Evolutionary conservation across 1,139 yeast species (phyloP), one percentile per base, ranked within the genome.

Genomic region (Diutina pseudorugosa): DNA sequence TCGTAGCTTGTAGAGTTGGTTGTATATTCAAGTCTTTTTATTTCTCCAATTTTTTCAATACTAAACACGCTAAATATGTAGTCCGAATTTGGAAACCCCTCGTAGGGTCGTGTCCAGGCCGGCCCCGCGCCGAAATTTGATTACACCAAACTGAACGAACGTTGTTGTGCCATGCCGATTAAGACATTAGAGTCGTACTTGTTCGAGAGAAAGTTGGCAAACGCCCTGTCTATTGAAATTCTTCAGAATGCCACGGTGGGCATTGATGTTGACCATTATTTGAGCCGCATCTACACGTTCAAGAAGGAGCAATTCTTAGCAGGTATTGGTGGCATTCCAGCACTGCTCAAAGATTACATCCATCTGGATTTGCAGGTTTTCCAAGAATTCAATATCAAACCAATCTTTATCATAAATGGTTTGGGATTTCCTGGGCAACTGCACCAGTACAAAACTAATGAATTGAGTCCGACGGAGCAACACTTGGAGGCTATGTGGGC

Each of bases 251-350:
- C 91, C 45, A 79, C 85, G 16, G 69, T 90, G 52, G 97, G 96
- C 52, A 85, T 90, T 51, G 96, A 90, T 63, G 94, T 85, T 20
- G 87, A 83, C 58, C 90, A 88, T 63, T 88, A 88, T 61, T 68
- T 86, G 51, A 72, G 84, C 42, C 69, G 88, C 54, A 72, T 85
- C 50, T 69, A 85, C 56, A 76, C 83, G 6, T 73, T 71, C 57
- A 83, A 82, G 57, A 81, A 81, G 55, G 95, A 88, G 60, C 86
- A 86, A 52, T 78, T 79, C 57, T 69, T 83, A 51, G 86, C 85
- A 51, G 95, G 95, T 4, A 77, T 86, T 57, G 96, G 96, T 8
- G 96, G 96, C 0, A 77, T 85, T 53, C 96, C 96, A 1, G 66
- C 78, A 47, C 78, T 88, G 1, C 68, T 90, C 57, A 74, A 73